A percentile compares a stretch with the other conserved stretches of the same genome.
phyloP scores from a whole-genome alignment of 2,329 filamentous ascomycete species.

The Epichloe gansuensis region DNA sequence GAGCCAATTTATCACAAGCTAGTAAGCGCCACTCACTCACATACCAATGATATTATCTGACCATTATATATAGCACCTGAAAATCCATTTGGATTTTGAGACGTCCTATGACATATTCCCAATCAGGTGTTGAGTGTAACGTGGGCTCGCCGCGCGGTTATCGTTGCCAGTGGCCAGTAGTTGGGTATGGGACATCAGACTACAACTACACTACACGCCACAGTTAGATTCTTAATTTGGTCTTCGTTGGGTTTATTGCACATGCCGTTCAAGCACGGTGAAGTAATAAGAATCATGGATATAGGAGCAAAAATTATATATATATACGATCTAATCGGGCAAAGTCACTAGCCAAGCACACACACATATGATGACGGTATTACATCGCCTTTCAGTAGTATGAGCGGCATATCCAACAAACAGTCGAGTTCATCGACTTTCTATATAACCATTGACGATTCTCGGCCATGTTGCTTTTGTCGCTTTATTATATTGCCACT shows the following conservation, averaged over 20 bases:
- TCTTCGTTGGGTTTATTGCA: not conserved
- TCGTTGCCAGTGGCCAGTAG: not conserved
- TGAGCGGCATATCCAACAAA: not conserved
- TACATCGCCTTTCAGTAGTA: not conserved
- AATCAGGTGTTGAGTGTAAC: not conserved
- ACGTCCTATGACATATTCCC: not conserved
- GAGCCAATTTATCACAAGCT: constrained; percentile 84
- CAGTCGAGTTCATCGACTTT: not conserved
- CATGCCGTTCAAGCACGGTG: not conserved
- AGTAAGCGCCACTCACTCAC: constrained; percentile 49
- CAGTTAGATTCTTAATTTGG: not conserved
- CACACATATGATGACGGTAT: no score
- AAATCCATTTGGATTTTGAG: constrained; percentile 40
- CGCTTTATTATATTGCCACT: not conserved
- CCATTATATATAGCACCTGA: constrained; percentile 28
- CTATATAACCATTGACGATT: not conserved
- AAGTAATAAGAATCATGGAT: not conserved
- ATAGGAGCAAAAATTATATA: not conserved
- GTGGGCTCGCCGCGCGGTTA: not conserved
- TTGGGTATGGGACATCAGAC: not conserved
- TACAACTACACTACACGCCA: not conserved
- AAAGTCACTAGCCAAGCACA: not conserved
- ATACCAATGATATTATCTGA: not conserved
- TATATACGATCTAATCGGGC: not conserved
- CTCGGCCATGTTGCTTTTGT: not conserved